Evolutionary conservation across 192 early-diverging fungal species (phyloP), one percentile per base, ranked within the genome.

Genomic region (Radiomyces spectabilis): DNA sequence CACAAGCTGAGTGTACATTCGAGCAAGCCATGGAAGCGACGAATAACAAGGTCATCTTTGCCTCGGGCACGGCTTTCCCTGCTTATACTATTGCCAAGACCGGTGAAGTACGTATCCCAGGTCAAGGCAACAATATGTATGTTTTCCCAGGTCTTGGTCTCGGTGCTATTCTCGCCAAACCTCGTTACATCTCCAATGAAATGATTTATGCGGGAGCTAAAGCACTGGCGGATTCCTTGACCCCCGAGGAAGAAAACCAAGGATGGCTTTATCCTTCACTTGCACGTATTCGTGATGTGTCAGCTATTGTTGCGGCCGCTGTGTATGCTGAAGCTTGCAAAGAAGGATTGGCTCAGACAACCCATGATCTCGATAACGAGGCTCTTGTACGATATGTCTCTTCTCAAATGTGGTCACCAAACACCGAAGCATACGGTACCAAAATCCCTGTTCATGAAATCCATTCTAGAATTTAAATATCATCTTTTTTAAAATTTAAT

Each of bases 1-100:
- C 79, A 52, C 91, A 92, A 71, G 87, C 92, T 55, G 95, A 98
- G 74, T 98, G 95, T 76, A 89, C 88, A 3, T 98, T 88, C 57
- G 93, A 88, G 72, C 71, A 87, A 50, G 94, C 95, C 49, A 91
- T 98, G 91, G 64, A 68, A 39, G 62, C 66, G 63, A 92, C 95
- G 18, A 66, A 92, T 53, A 87, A 92, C 63, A 71, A 78, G 45
- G 94, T 93, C n/a, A 83, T 98, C 42, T 98, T 98, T 77, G 93
- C 92, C n/a, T 93, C 89, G 2, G 95, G 95, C 41, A 95, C 95
- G 2, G 90, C 85, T 7, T 98, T 98, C 77, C 95, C 95, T 19
- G 40, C 76, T 6, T 86, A 85, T 65, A 82, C 73, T 5, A 70
- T 87, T 24, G 85, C 87, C 8, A 68, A 75, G 27, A 81, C 80